phyloP scores from a whole-genome alignment of 129 eudicot species.

The Chrysanthemum seticuspe region DNA sequence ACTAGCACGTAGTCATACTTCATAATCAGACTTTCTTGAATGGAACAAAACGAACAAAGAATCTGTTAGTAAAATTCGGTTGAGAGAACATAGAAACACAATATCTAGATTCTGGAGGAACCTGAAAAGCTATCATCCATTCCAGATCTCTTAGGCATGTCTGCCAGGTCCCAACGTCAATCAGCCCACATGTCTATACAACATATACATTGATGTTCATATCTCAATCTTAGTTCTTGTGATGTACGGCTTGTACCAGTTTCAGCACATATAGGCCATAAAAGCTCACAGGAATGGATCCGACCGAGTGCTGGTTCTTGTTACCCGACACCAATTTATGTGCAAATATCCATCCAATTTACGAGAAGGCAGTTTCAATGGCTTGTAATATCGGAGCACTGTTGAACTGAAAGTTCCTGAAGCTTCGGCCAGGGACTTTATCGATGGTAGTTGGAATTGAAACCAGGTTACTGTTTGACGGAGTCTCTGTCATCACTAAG shows the following conservation, averaged over 20 bases:
- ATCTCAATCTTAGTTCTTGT: neutral
- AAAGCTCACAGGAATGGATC: neutral
- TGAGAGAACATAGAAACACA: neutral
- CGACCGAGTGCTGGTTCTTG: no score
- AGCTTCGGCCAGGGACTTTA: slow-evolving; percentile 62
- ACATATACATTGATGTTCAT: slow-evolving; percentile 16
- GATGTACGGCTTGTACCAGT: neutral
- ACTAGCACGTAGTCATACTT: neutral
- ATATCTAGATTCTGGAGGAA: neutral
- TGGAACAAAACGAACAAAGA: neutral
- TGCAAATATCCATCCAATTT: slow-evolving; percentile 19
- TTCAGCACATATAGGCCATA: neutral
- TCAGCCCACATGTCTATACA: slow-evolving; percentile 27
- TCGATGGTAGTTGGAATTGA: slow-evolving; percentile 23
- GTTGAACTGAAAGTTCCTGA: slow-evolving; percentile 72
- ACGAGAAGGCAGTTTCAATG: slow-evolving; percentile 57
- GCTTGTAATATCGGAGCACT: slow-evolving; percentile 54
- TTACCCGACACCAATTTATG: neutral
- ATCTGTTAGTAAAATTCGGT: neutral
- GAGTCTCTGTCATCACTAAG: slow-evolving; percentile 50
- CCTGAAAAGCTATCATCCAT: slow-evolving; percentile 3
- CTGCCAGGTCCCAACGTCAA: slow-evolving; percentile 8
- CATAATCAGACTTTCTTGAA: neutral
- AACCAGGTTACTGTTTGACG: slow-evolving; percentile 29
- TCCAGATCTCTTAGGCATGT: slow-evolving; percentile 7